Conservation (phyloP, 371 early-diverging fungal genomes). For the Smittium culicis region DNA sequence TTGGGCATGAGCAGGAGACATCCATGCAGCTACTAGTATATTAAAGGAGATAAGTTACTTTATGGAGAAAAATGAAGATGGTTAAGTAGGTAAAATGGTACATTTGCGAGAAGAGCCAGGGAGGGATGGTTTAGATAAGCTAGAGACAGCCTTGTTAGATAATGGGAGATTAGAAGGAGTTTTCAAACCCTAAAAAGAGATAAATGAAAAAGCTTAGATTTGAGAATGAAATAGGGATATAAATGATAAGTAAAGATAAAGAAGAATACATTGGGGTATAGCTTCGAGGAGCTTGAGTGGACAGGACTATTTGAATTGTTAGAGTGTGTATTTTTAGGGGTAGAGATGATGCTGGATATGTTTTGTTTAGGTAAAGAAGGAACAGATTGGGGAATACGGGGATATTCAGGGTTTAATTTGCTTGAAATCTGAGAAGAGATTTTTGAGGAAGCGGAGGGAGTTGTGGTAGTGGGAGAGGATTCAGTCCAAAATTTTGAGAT, state of each 20-base stretch:
- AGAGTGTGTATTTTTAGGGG: no score
- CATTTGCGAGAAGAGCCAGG: neutral
- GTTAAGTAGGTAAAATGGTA: neutral
- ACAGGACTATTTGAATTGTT: no score
- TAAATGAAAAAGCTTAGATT: neutral
- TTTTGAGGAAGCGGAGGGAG: neutral
- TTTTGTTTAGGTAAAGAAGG: no score
- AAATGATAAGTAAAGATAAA: no score
- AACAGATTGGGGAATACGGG: neutral
- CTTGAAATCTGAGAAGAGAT: no score
- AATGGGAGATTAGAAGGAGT: neutral
- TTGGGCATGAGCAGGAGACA: conserved; percentile 5
- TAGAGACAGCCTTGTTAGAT: neutral
- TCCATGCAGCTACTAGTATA: neutral
- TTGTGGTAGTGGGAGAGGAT: neutral
- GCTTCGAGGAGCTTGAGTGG: no score
- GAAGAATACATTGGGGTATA: no score
- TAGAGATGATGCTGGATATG: no score
- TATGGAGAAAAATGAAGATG: neutral
- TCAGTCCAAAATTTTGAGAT: conserved; percentile 4
- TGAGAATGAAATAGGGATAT: no score
- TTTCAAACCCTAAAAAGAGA: neutral
- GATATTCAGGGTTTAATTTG: no score
- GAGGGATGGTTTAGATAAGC: neutral
- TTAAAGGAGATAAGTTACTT: no score